phyloP scores from a whole-genome alignment of 176 grass and related monocot genomes.

The Miscanthus lutarioriparius region DNA sequence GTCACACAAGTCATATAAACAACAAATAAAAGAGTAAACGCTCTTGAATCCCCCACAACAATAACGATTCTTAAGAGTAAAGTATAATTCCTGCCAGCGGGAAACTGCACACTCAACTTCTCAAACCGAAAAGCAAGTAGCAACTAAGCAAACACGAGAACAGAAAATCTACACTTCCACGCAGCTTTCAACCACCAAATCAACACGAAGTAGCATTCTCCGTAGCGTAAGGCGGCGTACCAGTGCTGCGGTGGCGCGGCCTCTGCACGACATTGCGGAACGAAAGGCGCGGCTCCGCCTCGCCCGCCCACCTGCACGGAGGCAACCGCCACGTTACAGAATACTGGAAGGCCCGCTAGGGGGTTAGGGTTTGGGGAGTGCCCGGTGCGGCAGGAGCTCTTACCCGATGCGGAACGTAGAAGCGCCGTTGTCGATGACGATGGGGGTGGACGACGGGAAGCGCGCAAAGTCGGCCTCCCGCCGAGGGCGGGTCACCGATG shows the following conservation, averaged over 20 bases:
- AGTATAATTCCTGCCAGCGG: not conserved
- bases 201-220: not conserved
- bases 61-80: not conserved
- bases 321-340: not conserved
- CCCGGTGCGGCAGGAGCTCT: not conserved
- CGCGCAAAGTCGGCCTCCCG: conserved; percentile 62
- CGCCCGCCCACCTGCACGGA: conserved; percentile 85
- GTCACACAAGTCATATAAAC: not conserved
- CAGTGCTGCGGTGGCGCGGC: conserved; percentile 80
- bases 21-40: not conserved
- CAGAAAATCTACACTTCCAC: not conserved
- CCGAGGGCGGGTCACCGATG: conserved; percentile 25
- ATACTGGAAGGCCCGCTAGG: conserved; percentile 9
- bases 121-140: not conserved
- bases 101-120: not conserved
- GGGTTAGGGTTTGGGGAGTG: conserved; percentile 43
- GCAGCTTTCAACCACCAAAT: not conserved
- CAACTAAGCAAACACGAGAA: not conserved
- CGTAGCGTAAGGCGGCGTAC: conserved; percentile 29
- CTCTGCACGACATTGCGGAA: conserved; percentile 88
- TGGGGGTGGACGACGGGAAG: conserved; percentile 66
- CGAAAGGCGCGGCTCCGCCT: conserved; percentile 73
- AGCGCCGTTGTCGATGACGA: conserved; percentile 94
- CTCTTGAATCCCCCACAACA: not conserved
- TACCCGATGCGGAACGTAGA: conserved; percentile 94